These are phyloP conservation scores for Botryotinia calthae DNA, from an alignment of 2,329 filamentous ascomycete species.

Conservation along the genomic window DNA sequence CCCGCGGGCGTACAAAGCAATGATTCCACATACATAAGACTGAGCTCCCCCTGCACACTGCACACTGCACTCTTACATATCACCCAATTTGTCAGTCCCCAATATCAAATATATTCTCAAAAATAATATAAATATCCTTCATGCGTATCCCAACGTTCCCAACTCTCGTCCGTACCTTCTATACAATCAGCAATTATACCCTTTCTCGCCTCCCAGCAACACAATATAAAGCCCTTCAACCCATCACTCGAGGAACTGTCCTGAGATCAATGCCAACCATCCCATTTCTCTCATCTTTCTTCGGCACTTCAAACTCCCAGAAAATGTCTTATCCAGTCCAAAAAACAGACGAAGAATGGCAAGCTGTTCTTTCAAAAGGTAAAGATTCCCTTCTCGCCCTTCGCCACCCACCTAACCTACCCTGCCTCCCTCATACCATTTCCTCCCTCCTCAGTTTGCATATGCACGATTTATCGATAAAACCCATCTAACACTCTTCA, in stretches of 20 bases:
- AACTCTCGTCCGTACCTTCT: constrained; percentile 47
- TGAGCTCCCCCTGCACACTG: not conserved
- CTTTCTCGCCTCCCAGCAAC: constrained; percentile 28
- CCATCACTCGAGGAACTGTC: constrained; percentile 41
- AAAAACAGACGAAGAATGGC: constrained; percentile 83
- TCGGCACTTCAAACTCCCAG: constrained; percentile 55
- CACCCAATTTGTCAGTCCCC: constrained; percentile 20
- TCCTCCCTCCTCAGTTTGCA: not conserved
- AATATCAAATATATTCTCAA: not conserved
- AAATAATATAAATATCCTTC: constrained; percentile 33
- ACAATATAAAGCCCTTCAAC: constrained; percentile 38
- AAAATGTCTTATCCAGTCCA: constrained; percentile 76
- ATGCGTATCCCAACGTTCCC: constrained; percentile 53
- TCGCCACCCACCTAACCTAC: not conserved
- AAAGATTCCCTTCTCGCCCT: not conserved
- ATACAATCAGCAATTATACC: constrained; percentile 48
- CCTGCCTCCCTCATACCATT: not conserved
- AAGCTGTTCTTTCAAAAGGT: constrained; percentile 74
- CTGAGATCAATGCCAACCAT: constrained; percentile 71
- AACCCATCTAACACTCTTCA: constrained; percentile 44
- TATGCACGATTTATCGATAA: not conserved
- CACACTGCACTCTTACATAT: not conserved
- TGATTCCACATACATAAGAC: not conserved
- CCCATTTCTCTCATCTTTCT: constrained; percentile 75
- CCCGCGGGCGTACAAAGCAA: not conserved